phyloP scores from a whole-genome alignment of 73 alveolate genomes.

The Loxodes magnus region DNA sequence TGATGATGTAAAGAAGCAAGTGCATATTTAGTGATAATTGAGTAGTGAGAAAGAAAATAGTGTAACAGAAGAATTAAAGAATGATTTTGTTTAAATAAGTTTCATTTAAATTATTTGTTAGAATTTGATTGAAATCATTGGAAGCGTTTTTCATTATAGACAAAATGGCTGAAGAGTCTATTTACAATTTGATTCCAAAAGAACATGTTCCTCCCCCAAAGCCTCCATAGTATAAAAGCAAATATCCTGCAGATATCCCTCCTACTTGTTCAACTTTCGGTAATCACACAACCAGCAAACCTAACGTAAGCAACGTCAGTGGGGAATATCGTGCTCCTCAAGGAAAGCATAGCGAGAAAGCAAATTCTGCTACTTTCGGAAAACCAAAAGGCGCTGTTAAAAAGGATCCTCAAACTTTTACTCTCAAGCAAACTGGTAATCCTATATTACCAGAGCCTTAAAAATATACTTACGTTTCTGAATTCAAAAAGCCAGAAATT shows the following conservation, averaged over 20 bases:
- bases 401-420: slow-evolving; percentile 50
- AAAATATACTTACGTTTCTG: slow-evolving; percentile 15
- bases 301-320: slow-evolving; percentile 54
- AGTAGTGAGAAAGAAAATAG: too few relatives aligned
- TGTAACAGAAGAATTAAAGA: too few relatives aligned
- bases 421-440: slow-evolving; percentile 62
- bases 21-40: too few relatives aligned
- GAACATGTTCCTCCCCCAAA: slow-evolving; percentile 72
- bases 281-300: slow-evolving; percentile 72
- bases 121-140: too few relatives aligned
- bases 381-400: slow-evolving; percentile 62
- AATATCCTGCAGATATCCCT: slow-evolving; percentile 58
- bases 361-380: slow-evolving; percentile 62
- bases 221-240: slow-evolving; percentile 64
- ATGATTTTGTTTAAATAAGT: too few relatives aligned
- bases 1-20: too few relatives aligned
- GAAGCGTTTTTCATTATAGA: too few relatives aligned
- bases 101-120: too few relatives aligned
- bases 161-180: slow-evolving; percentile 84
- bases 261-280: slow-evolving; percentile 91
- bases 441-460: slow-evolving; percentile 21
- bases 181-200: slow-evolving; percentile 87
- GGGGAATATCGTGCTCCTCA: slow-evolving; percentile 23
- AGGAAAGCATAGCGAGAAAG: slow-evolving; percentile 35
- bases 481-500: slow-evolving; percentile 66